Conservation (phyloP, 768 basidiomycete species). For the Phlebiopsis flavidoalba region DNA sequence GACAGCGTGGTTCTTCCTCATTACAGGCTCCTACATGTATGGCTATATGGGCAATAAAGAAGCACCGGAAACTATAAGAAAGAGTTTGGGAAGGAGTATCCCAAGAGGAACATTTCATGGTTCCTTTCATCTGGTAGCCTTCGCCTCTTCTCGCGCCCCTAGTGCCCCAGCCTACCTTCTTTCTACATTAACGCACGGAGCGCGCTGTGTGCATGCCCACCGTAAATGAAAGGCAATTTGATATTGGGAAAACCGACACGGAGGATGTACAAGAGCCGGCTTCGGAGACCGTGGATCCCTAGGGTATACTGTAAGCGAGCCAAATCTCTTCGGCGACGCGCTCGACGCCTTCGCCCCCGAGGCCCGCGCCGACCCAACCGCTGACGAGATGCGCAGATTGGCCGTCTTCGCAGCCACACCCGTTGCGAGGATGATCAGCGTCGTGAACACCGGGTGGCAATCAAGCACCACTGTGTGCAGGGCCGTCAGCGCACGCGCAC, state of each 20-base stretch:
- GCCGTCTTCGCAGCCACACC: constrained; percentile 72
- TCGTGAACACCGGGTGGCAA: constrained; percentile 68
- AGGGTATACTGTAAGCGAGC: constrained; percentile 81
- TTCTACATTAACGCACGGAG: neutral
- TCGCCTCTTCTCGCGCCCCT: neutral
- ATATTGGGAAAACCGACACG: neutral
- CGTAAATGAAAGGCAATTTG: neutral
- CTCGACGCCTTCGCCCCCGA: constrained; percentile 33
- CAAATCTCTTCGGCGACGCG: constrained; percentile 59
- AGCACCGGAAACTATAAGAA: constrained; percentile 86
- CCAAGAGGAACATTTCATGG: constrained; percentile 70
- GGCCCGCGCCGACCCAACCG: constrained; percentile 51
- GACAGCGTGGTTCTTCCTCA: constrained; percentile 60
- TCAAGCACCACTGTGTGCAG: constrained; percentile 65
- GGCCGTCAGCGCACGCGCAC: neutral
- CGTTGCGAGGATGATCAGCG: constrained; percentile 57
- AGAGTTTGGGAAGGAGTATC: constrained; percentile 89
- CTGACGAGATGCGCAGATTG: constrained; percentile 56
- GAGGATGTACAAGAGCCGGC: neutral
- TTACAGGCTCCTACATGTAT: constrained; percentile 61
- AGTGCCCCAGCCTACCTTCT: neutral
- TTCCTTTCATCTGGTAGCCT: constrained; percentile 61
- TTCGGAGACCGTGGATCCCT: neutral
- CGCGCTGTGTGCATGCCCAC: neutral
- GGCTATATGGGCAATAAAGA: constrained; percentile 86